phyloP scores from a whole-genome alignment of 225 moss, liverwort and hornwort genomes.

The Asterella californica region DNA sequence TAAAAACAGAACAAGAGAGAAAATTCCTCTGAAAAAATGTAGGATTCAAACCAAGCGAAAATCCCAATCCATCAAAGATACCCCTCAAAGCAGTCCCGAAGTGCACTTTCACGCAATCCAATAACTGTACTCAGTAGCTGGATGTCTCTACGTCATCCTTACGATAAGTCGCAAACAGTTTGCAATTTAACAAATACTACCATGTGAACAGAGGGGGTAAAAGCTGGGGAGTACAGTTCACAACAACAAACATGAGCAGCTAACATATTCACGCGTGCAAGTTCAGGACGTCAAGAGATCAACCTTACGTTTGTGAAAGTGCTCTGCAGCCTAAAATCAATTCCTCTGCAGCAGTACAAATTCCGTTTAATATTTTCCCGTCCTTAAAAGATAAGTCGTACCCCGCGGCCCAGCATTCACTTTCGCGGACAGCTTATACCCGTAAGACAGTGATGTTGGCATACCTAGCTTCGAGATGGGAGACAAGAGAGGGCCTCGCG shows the following conservation, averaged over 20 bases:
- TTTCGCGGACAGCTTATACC: background rate
- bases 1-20: no score
- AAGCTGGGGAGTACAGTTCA: background rate
- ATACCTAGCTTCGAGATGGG: constrained; percentile 6
- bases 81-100: background rate
- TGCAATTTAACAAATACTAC: no score
- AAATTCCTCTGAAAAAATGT: no score
- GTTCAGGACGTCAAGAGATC: background rate
- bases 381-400: background rate
- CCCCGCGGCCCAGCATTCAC: background rate
- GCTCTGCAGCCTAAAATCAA: background rate
- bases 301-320: background rate
- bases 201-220: no score
- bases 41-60: no score
- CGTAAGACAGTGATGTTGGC: background rate
- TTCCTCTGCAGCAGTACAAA: background rate
- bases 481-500: constrained; percentile 7
- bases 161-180: no score
- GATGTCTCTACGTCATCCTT: background rate
- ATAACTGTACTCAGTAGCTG: background rate
- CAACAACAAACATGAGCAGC: background rate
- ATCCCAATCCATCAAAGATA: background rate
- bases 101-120: background rate
- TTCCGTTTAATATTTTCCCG: background rate
- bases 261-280: background rate